Evolutionary conservation across 2,329 filamentous ascomycete species (phyloP), one percentile per base, ranked within the genome.

Genomic region (Didymella glomerata): DNA sequence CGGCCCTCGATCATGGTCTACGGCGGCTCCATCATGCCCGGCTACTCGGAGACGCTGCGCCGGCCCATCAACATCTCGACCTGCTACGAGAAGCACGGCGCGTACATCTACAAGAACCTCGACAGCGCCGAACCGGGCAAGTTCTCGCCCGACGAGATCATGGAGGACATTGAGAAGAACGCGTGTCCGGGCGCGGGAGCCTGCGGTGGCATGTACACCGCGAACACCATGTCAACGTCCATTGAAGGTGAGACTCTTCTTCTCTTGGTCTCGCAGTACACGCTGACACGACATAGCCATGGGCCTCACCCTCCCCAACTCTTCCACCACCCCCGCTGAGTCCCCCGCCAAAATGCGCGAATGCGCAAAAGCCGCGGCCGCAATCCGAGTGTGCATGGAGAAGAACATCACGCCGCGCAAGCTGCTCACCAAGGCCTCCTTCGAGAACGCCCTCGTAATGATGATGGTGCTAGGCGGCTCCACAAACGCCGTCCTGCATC

Each of bases 1-100:
- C 86, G 94, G 10, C 94, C 94, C 4, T 95, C 92, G 47, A 82
- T 97, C 74, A 97, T 97, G 93, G 90, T 98, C 60, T 98, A 97
- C 76, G 94, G 94, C 49, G 94, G 94, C 38, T 91, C 92, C 16
- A 97, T 97, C 71, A 88, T 88, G 72, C 92, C 92, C 62, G 94
- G 93, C n/a, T 91, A 92, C 77, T 93, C 90, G 0, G 80, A 86
- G 49, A 84, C 93, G 2, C 84, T 96, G 25, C 86, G 89, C 63
- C 89, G 90, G 72, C 85, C 87, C 24, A 89, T 97, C 82, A 97
- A 97, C 78, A 91, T 97, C 66, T 90, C 88, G 36, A 93, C 90
- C 4, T 96, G 92, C 75, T 95, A 93, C 75, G 93, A 97, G 78
- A 92, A 92, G 1, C 85, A 90, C 14, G 94, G 94, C 7, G 93